These are phyloP conservation scores for Phytophthora litchii DNA, from an alignment of 352 stramenopile genomes.

Conservation along the genomic window DNA sequence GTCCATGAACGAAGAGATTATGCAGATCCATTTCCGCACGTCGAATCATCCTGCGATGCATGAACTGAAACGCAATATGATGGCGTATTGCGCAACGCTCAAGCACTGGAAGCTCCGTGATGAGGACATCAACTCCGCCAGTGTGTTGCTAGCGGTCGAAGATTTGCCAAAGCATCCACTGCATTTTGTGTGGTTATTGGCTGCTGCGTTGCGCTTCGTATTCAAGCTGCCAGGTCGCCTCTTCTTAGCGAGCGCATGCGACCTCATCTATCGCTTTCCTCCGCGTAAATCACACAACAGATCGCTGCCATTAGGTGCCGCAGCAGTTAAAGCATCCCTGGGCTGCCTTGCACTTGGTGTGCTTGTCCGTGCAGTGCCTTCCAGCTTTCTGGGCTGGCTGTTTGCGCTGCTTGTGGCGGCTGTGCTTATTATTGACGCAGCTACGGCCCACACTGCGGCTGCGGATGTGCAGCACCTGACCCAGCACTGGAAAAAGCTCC, in stretches of 20 bases:
- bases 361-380: conserved; percentile 39
- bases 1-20: conserved; percentile 82
- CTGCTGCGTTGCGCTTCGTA: conserved; percentile 45
- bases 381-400: conserved; percentile 40
- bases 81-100: conserved; percentile 59
- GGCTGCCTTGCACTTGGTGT: conserved; percentile 46
- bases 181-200: conserved; percentile 54
- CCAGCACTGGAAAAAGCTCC: conserved; percentile 70
- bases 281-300: conserved; percentile 36
- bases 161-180: conserved; percentile 47
- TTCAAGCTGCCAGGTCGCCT: conserved; percentile 48
- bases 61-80: conserved; percentile 71
- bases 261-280: conserved; percentile 59
- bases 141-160: conserved; percentile 41
- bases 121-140: conserved; percentile 73
- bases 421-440: conserved; percentile 37
- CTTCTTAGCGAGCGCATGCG: conserved; percentile 53
- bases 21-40: conserved; percentile 81
- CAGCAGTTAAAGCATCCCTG: conserved; percentile 41
- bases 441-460: conserved; percentile 43
- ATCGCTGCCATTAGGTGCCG: conserved; percentile 30
- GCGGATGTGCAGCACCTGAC: conserved; percentile 50
- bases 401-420: conserved; percentile 27
- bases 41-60: conserved; percentile 74
- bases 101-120: conserved; percentile 69